Evolutionary conservation across 352 stramenopile species (phyloP).

Genomic region (Phytopythium sindhum): DNA sequence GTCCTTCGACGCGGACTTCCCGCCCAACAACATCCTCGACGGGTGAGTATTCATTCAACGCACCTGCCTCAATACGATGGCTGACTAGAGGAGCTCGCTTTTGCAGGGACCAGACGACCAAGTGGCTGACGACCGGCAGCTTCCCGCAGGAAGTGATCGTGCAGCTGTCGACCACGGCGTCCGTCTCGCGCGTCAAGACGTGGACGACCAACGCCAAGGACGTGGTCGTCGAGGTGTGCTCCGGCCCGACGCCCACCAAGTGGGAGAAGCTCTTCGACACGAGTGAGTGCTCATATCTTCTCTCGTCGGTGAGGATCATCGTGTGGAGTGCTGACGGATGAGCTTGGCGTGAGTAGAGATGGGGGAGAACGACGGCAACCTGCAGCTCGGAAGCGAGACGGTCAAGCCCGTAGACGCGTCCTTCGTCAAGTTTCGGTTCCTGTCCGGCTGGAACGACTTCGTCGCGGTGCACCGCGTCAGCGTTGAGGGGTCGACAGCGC

Average conservation of each 20-base stretch:
- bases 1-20: constrained; percentile 67
- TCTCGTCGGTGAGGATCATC: not conserved
- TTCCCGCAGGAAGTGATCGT: constrained; percentile 83
- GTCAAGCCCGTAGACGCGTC: constrained; percentile 69
- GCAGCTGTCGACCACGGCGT: constrained; percentile 72
- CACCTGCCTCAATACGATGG: not conserved
- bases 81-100: not conserved
- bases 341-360: constrained; percentile 35
- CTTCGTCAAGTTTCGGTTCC: constrained; percentile 83
- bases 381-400: constrained; percentile 76
- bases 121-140: constrained; percentile 79
- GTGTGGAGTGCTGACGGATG: not conserved
- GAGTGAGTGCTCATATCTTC: constrained; percentile 23
- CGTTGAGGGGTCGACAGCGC: constrained; percentile 67
- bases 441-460: constrained; percentile 83
- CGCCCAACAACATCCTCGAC: constrained; percentile 76
- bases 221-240: constrained; percentile 64
- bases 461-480: constrained; percentile 71
- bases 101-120: constrained; percentile 64
- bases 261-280: constrained; percentile 79
- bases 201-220: constrained; percentile 80
- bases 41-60: constrained; percentile 34
- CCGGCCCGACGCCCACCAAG: constrained; percentile 61
- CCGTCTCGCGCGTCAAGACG: constrained; percentile 75
- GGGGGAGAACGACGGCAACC: constrained; percentile 74